phyloP scores from a whole-genome alignment of 2,329 filamentous ascomycete genomes.

The Nigrospora osmanthi region DNA sequence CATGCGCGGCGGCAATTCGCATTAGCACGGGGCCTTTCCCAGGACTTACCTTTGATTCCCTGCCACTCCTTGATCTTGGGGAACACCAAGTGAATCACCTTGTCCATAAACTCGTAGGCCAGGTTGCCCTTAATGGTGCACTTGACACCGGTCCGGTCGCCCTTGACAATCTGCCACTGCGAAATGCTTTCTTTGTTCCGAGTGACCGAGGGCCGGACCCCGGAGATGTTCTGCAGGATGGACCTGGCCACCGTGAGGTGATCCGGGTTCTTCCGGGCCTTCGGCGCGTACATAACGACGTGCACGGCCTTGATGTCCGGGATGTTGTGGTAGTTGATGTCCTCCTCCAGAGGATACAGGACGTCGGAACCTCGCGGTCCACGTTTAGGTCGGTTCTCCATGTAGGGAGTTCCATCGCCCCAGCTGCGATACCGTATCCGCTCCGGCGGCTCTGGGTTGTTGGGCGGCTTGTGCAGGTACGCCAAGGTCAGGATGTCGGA shows the following conservation, averaged over 20 bases:
- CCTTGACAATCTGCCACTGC: conserved; percentile 66
- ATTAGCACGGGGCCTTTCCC: too few species aligned
- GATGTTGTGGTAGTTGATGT: conserved; percentile 76
- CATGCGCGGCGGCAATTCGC: too few species aligned
- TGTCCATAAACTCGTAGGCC: conserved; percentile 86
- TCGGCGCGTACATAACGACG: conserved; percentile 67
- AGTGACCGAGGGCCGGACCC: conserved; percentile 64
- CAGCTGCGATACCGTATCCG: conserved; percentile 70
- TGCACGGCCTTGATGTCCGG: conserved; percentile 76
- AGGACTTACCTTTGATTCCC: conserved; percentile 43
- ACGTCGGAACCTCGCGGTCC: conserved; percentile 74
- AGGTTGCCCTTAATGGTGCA: conserved; percentile 69
- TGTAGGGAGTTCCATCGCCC: conserved; percentile 89
- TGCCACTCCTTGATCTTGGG: conserved; percentile 95
- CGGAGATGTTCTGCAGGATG: conserved; percentile 78
- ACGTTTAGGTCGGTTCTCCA: conserved; percentile 80
- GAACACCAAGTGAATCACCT: conserved; percentile 81
- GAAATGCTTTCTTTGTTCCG: conserved; percentile 62
- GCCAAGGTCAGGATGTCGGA: conserved; percentile 82
- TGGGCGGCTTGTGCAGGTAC: conserved; percentile 80
- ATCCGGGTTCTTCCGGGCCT: conserved; percentile 62
- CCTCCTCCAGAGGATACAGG: conserved; percentile 62
- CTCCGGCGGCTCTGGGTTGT: conserved; percentile 46
- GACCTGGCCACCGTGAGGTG: conserved; percentile 78
- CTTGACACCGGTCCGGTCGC: conserved; percentile 68